Conservation (phyloP, 495 filamentous ascomycete genomes). For the Tuber umbilicatum region DNA sequence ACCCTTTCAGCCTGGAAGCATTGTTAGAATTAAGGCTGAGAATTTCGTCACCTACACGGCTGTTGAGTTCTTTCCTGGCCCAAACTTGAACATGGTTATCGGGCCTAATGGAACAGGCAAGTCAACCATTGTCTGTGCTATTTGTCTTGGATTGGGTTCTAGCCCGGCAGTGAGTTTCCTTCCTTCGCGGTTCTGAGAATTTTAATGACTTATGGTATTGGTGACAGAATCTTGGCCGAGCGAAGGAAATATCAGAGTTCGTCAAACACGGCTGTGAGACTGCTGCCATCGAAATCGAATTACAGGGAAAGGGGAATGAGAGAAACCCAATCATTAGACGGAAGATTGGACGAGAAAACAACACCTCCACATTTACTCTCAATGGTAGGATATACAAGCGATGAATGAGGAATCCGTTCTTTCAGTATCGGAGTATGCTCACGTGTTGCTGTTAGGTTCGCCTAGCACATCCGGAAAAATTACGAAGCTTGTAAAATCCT, state of each 20-base stretch:
- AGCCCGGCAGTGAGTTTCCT: slow-evolving; percentile 53
- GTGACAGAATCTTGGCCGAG: slow-evolving; percentile 68
- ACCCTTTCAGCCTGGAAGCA: slow-evolving; percentile 69
- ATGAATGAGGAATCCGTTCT: not conserved
- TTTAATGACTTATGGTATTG: slow-evolving; percentile 9
- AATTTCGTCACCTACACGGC: slow-evolving; percentile 94
- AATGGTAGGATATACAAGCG: slow-evolving; percentile 44
- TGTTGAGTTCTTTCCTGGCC: slow-evolving; percentile 81
- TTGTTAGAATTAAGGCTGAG: slow-evolving; percentile 76
- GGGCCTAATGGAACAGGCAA: slow-evolving; percentile 97
- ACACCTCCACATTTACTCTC: slow-evolving; percentile 65
- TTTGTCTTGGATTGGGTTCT: slow-evolving; percentile 88
- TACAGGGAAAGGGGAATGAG: slow-evolving; percentile 52
- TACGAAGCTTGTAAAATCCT: slow-evolving; percentile 56
- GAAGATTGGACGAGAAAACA: slow-evolving; percentile 71
- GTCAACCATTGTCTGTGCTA: slow-evolving; percentile 93
- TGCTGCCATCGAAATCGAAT: slow-evolving; percentile 82
- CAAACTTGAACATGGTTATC: slow-evolving; percentile 97
- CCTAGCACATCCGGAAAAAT: slow-evolving; percentile 44
- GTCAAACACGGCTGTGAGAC: slow-evolving; percentile 80
- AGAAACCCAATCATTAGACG: slow-evolving; percentile 68
- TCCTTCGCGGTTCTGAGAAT: not conserved
- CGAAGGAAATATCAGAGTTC: slow-evolving; percentile 77
- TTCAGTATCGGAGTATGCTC: not conserved
- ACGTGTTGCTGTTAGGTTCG: not conserved